These are phyloP conservation scores for Fusarium albosuccineum DNA, from an alignment of 2,329 filamentous ascomycete genomes.

Conservation along the genomic window DNA sequence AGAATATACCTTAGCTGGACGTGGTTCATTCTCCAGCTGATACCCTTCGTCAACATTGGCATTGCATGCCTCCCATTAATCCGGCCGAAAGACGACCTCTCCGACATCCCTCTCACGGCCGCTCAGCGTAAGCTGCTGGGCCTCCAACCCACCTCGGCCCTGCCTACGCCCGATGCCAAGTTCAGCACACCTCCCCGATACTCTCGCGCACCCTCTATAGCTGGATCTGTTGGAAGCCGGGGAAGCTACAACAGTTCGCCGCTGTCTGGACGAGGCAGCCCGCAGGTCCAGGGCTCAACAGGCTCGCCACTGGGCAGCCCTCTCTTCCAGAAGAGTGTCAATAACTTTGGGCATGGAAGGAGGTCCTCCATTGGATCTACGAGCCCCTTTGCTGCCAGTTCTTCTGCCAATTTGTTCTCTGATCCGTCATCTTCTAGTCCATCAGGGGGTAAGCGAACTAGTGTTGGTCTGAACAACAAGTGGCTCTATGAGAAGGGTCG, in stretches of 20 bases:
- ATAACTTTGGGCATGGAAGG: conserved; percentile 60
- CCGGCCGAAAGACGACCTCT: conserved; percentile 79
- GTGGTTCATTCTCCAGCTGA: conserved; percentile 63
- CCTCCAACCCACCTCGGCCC: conserved; percentile 74
- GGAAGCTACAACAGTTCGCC: conserved; percentile 71
- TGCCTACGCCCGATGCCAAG: conserved; percentile 74
- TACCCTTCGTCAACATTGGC: conserved; percentile 78
- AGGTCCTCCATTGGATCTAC: conserved; percentile 74
- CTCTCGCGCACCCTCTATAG: conserved; percentile 77
- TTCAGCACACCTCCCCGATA: conserved; percentile 92
- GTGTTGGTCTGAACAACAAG: conserved; percentile 87
- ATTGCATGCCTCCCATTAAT: conserved; percentile 80
- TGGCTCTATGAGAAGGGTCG: conserved; percentile 92
- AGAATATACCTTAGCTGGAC: conserved; percentile 58
- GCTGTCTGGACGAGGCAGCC: conserved; percentile 67
- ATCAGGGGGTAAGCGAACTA: conserved; percentile 73
- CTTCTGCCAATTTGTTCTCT: conserved; percentile 61
- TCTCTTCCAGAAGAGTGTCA: conserved; percentile 77
- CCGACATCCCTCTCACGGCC: conserved; percentile 87
- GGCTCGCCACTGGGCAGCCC: conserved; percentile 61
- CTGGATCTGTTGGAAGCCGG: conserved; percentile 72
- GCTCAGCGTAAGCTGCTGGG: conserved; percentile 85
- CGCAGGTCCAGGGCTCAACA: conserved; percentile 50
- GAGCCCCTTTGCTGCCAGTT: conserved; percentile 65
- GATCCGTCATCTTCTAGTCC: conserved; percentile 80